Percentiles rank a stretch among this genome's conserved stretches.
Evolutionary conservation across 2,329 filamentous ascomycete species (phyloP).

Genomic region (Apiospora phragmitis): DNA sequence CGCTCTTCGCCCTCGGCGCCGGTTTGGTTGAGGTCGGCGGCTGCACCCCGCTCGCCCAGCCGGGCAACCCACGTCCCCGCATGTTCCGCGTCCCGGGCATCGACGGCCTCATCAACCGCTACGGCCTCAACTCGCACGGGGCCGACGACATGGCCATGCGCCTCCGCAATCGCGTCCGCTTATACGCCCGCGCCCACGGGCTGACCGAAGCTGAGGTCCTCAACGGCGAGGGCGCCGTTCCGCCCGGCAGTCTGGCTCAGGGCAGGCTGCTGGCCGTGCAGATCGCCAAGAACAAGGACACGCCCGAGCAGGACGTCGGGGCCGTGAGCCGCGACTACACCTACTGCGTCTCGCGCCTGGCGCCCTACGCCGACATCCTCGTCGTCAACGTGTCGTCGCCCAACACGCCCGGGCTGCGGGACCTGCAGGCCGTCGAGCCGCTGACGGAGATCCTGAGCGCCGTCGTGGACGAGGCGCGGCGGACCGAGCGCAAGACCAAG

Average conservation of each 20-base stretch:
- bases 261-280: conserved; percentile 86
- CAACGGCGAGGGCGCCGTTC: conserved; percentile 74
- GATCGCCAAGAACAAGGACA: conserved; percentile 95
- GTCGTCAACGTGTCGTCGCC: conserved; percentile 97
- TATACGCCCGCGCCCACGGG: conserved; percentile 72
- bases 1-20: conserved; percentile 81
- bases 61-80: conserved; percentile 82
- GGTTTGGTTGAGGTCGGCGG: conserved; percentile 91
- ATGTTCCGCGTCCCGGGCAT: conserved; percentile 85
- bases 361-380: conserved; percentile 89
- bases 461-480: conserved; percentile 77
- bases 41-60: conserved; percentile 82
- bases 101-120: conserved; percentile 90
- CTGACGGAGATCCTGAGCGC: conserved; percentile 77
- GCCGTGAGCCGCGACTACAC: conserved; percentile 82
- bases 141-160: conserved; percentile 83
- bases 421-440: conserved; percentile 81
- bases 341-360: conserved; percentile 82
- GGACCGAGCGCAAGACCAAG: conserved; percentile 67
- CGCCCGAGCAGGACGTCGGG: conserved; percentile 79
- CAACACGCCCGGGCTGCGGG: conserved; percentile 88
- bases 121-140: conserved; percentile 90
- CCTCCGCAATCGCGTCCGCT: conserved; percentile 74
- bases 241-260: conserved; percentile 74
- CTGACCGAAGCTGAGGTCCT: conserved; percentile 73